phyloP scores from a whole-genome alignment of 257 asterid species.

The Echium plantagineum region DNA sequence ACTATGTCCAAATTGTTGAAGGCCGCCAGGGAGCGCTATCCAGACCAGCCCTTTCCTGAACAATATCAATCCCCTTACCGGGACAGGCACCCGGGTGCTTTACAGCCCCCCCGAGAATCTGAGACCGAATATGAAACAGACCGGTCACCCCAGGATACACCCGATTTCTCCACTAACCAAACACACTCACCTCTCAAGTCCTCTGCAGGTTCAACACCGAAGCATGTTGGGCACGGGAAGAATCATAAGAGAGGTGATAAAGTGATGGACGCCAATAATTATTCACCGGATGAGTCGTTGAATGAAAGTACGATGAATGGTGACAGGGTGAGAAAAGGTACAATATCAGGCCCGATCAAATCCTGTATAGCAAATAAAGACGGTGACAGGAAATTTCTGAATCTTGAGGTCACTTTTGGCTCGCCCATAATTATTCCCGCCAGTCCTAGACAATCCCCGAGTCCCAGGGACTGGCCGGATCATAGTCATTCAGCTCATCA shows the following conservation, averaged over 20 bases:
- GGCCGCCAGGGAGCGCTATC: conserved; percentile 2
- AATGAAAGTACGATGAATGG: no score
- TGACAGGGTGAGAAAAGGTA: no score
- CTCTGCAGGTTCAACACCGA: conserved; percentile 15
- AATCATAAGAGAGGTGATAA: conserved; percentile 6
- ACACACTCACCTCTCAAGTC: conserved; percentile 2
- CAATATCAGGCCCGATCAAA: background rate
- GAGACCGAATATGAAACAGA: conserved; percentile 1
- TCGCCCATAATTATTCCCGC: background rate
- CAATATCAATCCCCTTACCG: background rate
- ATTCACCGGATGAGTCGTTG: background rate
- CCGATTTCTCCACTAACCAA: background rate
- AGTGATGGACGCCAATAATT: background rate
- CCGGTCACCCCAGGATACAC: conserved; percentile 1
- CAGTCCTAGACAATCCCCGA: background rate
- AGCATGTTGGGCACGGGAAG: conserved; percentile 13
- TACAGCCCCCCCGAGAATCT: background rate
- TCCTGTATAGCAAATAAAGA: background rate
- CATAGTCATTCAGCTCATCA: background rate
- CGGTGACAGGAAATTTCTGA: background rate
- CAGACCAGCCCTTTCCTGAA: background rate
- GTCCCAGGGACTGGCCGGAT: background rate
- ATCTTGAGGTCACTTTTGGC: background rate
- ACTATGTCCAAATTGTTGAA: conserved; percentile 22
- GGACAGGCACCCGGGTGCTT: background rate